Percentiles rank a stretch among this genome's conserved stretches.
Conservation (phyloP, 306 rosid species). For the Canavalia gladiata region DNA sequence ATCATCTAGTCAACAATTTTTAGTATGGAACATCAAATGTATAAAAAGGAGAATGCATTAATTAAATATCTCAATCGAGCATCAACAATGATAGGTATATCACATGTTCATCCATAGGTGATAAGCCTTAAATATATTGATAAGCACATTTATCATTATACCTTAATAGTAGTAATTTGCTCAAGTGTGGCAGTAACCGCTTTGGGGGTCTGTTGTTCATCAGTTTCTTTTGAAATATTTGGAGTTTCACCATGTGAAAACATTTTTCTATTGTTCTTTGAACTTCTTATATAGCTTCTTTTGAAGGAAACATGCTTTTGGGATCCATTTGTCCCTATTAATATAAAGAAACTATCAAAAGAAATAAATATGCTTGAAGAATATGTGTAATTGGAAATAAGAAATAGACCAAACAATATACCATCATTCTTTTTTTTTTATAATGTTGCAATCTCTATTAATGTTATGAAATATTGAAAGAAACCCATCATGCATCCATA, state of each 20-base stretch:
- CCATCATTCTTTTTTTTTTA: background rate
- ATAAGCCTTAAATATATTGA: background rate
- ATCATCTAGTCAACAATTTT: too few relatives aligned
- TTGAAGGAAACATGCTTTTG: constrained; percentile 69
- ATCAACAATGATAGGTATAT: background rate
- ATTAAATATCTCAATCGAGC: background rate
- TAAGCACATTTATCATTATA: constrained; percentile 34
- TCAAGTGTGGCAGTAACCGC: constrained; percentile 84
- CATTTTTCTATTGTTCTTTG: constrained; percentile 59
- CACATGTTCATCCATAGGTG: constrained; percentile 9
- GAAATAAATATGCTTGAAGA: constrained; percentile 18
- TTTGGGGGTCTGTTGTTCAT: constrained; percentile 71
- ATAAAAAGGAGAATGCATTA: too few relatives aligned
- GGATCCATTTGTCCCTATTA: constrained; percentile 89
- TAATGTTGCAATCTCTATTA: background rate
- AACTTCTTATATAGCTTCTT: constrained; percentile 78
- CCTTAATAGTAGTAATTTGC: constrained; percentile 95
- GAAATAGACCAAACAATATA: constrained; percentile 1
- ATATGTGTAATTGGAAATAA: background rate
- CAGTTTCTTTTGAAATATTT: constrained; percentile 60
- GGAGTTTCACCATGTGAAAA: constrained; percentile 61
- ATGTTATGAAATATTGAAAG: constrained; percentile 6
- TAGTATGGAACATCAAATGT: too few relatives aligned
- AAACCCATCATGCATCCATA: background rate
- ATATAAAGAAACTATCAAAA: constrained; percentile 39